Percentiles rank a stretch among this genome's conserved stretches.
These are phyloP conservation scores for Ophidiomyces ophidiicola DNA, from an alignment of 2,329 filamentous ascomycete genomes.

Conservation along the genomic window DNA sequence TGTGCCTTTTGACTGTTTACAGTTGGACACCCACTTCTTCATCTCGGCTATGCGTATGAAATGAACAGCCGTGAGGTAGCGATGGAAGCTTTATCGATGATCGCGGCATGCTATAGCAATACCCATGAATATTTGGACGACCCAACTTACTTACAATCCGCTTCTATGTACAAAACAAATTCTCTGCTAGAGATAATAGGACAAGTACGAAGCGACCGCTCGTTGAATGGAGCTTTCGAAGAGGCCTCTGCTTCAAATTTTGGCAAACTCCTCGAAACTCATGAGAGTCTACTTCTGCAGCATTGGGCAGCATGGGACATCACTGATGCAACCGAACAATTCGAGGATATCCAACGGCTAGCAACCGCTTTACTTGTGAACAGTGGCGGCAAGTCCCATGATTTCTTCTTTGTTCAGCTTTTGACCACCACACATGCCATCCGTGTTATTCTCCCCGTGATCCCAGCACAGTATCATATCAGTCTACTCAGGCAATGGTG, in stretches of 20 bases:
- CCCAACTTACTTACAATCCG: slow-evolving; percentile 51
- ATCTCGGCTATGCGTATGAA: slow-evolving; percentile 88
- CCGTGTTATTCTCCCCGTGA: slow-evolving; percentile 65
- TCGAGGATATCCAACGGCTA: slow-evolving; percentile 52
- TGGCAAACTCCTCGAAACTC: slow-evolving; percentile 52
- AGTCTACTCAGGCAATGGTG: slow-evolving; percentile 76
- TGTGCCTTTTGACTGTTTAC: background rate
- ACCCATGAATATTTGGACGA: slow-evolving; percentile 58
- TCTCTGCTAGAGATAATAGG: slow-evolving; percentile 59
- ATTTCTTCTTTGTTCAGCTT: slow-evolving; percentile 72
- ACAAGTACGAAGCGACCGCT: slow-evolving; percentile 55
- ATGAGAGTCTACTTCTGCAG: slow-evolving; percentile 60
- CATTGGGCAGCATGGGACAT: slow-evolving; percentile 87
- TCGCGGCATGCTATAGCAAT: slow-evolving; percentile 46
- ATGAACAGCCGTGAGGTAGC: slow-evolving; percentile 71
- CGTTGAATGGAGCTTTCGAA: slow-evolving; percentile 56
- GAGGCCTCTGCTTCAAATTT: slow-evolving; percentile 51
- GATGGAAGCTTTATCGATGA: slow-evolving; percentile 72
- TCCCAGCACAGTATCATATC: slow-evolving; percentile 62
- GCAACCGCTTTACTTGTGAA: slow-evolving; percentile 37
- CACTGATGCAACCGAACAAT: slow-evolving; percentile 43
- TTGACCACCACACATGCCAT: slow-evolving; percentile 80
- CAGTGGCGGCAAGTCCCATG: slow-evolving; percentile 46
- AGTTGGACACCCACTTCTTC: slow-evolving; percentile 89
- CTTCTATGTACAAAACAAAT: slow-evolving; percentile 47